Evolutionary conservation across 2,329 filamentous ascomycete genomes (phyloP).

Genomic region (Trichophyton schoenleinii): DNA sequence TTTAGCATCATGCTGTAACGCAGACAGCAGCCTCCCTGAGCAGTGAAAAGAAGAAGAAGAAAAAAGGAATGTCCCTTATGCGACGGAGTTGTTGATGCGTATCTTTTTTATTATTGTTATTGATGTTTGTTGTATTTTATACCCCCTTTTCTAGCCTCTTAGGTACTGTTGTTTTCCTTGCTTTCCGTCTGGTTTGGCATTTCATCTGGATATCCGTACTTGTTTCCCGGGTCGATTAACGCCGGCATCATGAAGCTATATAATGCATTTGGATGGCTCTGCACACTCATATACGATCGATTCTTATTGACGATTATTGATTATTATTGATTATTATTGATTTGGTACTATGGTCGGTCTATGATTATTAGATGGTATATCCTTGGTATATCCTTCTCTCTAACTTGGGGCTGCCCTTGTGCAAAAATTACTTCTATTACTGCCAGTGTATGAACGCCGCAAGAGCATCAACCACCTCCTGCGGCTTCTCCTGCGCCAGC

Average conservation of each 20-base stretch:
- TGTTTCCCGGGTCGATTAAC: not conserved
- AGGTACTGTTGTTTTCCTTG: not conserved
- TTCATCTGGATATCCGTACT: not conserved
- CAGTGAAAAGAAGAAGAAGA: not conserved
- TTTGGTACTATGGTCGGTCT: too few species aligned
- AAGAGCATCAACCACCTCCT: conserved; percentile 40
- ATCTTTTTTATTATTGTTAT: not conserved
- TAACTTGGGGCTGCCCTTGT: not conserved
- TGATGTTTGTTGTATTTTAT: conserved; percentile 1
- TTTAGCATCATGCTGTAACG: not conserved
- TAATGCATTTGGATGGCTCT: not conserved
- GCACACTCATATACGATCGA: too few species aligned
- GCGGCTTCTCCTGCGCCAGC: conserved; percentile 55
- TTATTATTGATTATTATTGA: too few species aligned
- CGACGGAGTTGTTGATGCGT: not conserved
- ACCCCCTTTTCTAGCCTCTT: not conserved
- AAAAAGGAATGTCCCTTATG: not conserved
- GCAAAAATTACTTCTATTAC: not conserved
- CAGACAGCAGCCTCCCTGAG: not conserved
- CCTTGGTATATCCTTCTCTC: not conserved
- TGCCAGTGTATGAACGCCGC: conserved; percentile 27
- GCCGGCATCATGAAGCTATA: not conserved
- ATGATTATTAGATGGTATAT: not conserved
- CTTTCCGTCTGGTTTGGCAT: not conserved
- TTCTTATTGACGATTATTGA: too few species aligned